These are phyloP conservation scores for Basidiobolus meristosporus DNA, from an alignment of 371 early-diverging fungal genomes.

Conservation along the genomic window DNA sequence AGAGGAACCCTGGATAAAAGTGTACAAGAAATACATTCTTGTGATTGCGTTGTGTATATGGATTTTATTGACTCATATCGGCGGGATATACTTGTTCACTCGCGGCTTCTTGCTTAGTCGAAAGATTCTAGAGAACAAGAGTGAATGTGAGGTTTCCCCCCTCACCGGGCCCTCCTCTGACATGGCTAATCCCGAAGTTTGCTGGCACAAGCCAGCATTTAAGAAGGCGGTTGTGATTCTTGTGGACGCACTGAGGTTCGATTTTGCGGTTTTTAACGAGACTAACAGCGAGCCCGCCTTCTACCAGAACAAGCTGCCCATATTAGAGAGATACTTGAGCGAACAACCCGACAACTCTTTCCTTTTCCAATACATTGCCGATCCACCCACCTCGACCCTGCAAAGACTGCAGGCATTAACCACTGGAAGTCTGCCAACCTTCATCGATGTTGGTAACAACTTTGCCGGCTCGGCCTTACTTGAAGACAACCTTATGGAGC, in stretches of 20 bases:
- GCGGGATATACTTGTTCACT: constrained; percentile 47
- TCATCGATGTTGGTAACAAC: constrained; percentile 86
- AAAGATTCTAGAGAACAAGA: constrained; percentile 36
- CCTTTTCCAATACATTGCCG: constrained; percentile 70
- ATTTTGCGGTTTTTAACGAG: constrained; percentile 19
- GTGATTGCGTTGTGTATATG: no score
- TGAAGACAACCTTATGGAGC: constrained; percentile 73
- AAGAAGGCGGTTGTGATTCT: constrained; percentile 52
- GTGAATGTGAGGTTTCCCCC: constrained; percentile 11
- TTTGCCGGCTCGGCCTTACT: constrained; percentile 66
- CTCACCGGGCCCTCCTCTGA: not conserved
- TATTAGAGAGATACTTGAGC: constrained; percentile 25
- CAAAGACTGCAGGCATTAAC: constrained; percentile 86
- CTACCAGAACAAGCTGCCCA: constrained; percentile 60
- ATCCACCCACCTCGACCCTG: constrained; percentile 94
- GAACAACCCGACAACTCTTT: constrained; percentile 37
- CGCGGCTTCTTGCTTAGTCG: constrained; percentile 72
- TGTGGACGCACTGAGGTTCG: constrained; percentile 85
- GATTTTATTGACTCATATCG: constrained; percentile 12
- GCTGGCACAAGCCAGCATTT: constrained; percentile 36
- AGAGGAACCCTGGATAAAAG: no score
- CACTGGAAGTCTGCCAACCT: constrained; percentile 79
- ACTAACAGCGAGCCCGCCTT: constrained; percentile 6
- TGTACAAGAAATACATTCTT: no score
- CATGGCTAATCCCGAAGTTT: constrained; percentile 1